Conservation (phyloP, 106 monocot genomes). For the Platanthera zijinensis region DNA sequence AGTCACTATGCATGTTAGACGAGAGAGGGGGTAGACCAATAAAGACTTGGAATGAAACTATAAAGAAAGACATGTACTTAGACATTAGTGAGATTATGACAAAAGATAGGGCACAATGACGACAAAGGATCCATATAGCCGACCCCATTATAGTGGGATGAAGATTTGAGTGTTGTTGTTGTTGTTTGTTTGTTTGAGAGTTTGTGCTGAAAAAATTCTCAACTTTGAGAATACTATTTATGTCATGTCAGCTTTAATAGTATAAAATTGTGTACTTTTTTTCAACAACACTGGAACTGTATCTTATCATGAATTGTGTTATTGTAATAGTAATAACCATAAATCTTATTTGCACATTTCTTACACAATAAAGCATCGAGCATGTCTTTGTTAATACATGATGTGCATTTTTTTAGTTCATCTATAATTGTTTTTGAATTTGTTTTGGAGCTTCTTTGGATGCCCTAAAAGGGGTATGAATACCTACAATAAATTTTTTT, state of each 20-base stretch:
- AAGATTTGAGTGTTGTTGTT: no score
- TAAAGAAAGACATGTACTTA: no score
- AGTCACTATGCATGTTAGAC: no score
- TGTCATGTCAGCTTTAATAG: not conserved
- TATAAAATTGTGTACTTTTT: not conserved
- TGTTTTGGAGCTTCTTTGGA: constrained; percentile 68
- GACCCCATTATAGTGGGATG: no score
- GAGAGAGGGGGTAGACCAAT: no score
- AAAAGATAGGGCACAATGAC: no score
- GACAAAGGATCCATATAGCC: no score
- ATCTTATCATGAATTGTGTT: not conserved
- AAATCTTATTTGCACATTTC: not conserved
- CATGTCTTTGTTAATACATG: not conserved
- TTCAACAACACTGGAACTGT: not conserved
- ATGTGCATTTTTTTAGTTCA: not conserved
- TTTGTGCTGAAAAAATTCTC: not conserved
- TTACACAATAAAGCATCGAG: not conserved
- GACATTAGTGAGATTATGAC: no score
- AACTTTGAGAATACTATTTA: not conserved
- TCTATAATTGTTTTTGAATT: not conserved
- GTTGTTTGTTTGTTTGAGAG: not conserved
- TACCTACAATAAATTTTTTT: no score
- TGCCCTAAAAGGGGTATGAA: constrained; percentile 67
- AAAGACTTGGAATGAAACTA: no score
- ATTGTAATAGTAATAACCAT: not conserved